These are phyloP conservation scores for Backusella morwellensis DNA, from an alignment of 192 early-diverging fungal species.

Conservation along the genomic window DNA sequence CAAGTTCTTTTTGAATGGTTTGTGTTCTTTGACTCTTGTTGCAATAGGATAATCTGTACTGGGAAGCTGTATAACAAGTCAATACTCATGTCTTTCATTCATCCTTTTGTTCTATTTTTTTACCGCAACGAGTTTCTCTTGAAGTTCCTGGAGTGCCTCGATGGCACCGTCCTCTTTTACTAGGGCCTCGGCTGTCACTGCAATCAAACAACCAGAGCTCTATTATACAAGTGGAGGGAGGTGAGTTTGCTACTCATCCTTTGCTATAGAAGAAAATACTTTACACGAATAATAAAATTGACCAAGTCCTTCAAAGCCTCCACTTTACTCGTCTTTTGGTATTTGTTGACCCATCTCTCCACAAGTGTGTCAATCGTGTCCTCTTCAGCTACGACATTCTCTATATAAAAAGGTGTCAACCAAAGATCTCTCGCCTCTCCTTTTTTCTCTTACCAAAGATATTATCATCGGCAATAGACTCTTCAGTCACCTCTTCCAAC, in stretches of 20 bases:
- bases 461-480: background rate
- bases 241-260: background rate
- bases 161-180: constrained; percentile 58
- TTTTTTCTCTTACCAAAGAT: constrained; percentile 9
- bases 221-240: constrained; percentile 24
- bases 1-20: constrained; percentile 65
- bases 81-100: background rate
- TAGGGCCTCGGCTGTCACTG: constrained; percentile 40
- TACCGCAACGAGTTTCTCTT: constrained; percentile 61
- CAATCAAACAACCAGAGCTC: constrained; percentile 55
- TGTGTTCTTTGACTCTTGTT: constrained; percentile 62
- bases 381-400: constrained; percentile 46
- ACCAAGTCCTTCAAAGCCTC: constrained; percentile 66
- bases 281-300: constrained; percentile 68
- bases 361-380: constrained; percentile 59
- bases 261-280: constrained; percentile 16
- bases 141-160: constrained; percentile 54
- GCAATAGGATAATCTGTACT: constrained; percentile 77
- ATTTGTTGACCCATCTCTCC: constrained; percentile 71
- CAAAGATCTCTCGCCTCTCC: background rate
- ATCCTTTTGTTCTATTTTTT: background rate
- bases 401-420: background rate
- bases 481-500: constrained; percentile 20
- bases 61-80: constrained; percentile 23
- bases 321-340: constrained; percentile 47